These are phyloP conservation scores for Symbiodinium pilosum DNA, from an alignment of 73 alveolate species.

Conservation along the genomic window DNA sequence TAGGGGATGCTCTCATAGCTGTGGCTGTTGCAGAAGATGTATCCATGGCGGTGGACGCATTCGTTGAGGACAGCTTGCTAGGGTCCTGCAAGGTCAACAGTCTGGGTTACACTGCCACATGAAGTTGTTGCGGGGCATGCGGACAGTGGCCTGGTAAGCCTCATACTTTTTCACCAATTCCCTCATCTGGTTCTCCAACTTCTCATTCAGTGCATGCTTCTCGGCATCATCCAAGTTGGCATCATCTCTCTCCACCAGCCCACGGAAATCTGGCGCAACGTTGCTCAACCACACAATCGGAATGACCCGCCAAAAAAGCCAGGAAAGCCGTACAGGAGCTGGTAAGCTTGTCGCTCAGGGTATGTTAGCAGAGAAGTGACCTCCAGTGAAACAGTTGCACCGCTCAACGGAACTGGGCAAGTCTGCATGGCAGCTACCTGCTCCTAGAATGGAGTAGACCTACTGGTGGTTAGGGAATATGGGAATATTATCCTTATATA, in stretches of 20 bases:
- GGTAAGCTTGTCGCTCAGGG: constrained; percentile 84
- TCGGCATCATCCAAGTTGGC: constrained; percentile 39
- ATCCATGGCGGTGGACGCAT: not conserved
- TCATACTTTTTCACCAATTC: constrained; percentile 77
- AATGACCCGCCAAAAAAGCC: not conserved
- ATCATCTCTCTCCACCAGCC: constrained; percentile 62
- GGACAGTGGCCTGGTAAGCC: constrained; percentile 61
- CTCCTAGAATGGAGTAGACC: too few species aligned
- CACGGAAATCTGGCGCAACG: constrained; percentile 62
- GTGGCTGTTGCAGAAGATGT: not conserved
- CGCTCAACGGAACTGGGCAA: not conserved
- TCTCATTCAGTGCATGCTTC: constrained; percentile 61
- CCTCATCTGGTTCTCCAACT: constrained; percentile 55
- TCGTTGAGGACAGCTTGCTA: not conserved
- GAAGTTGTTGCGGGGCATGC: too few species aligned
- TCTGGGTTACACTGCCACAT: too few species aligned
- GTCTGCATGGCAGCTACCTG: too few species aligned
- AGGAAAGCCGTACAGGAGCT: constrained; percentile 63
- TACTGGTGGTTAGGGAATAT: too few species aligned
- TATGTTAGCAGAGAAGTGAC: constrained; percentile 66
- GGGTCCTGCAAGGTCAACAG: not conserved
- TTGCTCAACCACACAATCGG: not conserved
- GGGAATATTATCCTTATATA: too few species aligned
- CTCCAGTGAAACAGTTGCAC: not conserved
- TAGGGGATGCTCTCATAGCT: too few species aligned